Conservation (phyloP, 176 grass and related monocot genomes). For the Oryza officinalis region DNA sequence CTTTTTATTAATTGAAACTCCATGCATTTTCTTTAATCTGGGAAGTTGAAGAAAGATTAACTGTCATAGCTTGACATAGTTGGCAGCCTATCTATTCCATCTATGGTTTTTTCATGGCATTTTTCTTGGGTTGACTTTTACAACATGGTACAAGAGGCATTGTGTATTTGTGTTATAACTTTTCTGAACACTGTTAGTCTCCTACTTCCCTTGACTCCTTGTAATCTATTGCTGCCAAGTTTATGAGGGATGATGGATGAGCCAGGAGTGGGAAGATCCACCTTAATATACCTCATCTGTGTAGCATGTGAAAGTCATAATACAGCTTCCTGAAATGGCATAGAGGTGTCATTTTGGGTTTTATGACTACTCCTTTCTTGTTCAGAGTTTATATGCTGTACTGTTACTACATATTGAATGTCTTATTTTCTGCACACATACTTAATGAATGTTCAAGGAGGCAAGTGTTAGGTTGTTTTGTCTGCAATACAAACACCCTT, state of each 20-base stretch:
- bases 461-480: conserved; percentile 4
- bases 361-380: background rate
- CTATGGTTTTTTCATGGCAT: background rate
- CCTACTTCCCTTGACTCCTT: background rate
- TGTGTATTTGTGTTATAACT: background rate
- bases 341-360: conserved; percentile 3
- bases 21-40: background rate
- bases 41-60: background rate
- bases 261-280: background rate
- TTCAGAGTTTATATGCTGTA: background rate
- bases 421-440: conserved; percentile 7
- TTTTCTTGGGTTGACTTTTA: conserved; percentile 13
- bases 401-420: background rate
- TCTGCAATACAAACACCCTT: background rate
- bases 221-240: conserved; percentile 11
- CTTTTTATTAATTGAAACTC: background rate
- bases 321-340: background rate
- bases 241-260: background rate
- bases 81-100: background rate
- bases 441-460: background rate
- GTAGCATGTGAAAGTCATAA: background rate
- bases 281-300: background rate
- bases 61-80: background rate
- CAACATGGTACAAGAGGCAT: background rate
- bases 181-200: background rate